Evolutionary conservation across 2,329 filamentous ascomycete species (phyloP), one percentile per base, ranked within the genome.

Genomic region (Neofusicoccum laricinum): DNA sequence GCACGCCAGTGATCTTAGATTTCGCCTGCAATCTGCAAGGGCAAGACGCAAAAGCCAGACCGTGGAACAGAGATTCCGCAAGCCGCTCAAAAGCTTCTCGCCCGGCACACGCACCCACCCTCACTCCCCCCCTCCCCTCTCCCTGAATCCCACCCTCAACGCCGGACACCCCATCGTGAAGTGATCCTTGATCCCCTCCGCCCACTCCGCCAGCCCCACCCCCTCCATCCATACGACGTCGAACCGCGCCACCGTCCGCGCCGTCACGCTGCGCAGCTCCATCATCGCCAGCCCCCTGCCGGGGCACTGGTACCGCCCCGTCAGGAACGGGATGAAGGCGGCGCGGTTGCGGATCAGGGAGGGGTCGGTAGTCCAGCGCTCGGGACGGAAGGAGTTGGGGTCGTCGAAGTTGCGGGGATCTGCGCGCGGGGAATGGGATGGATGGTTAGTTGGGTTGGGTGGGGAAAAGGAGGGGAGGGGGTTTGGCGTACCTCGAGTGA

Each of bases 141-240:
- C 55, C 55, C 7, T 50, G 17, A 61, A 61, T 32, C 10, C 45
- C 19, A 61, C 8, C 45, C 45, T 50, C 25, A 32, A 12, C 38
- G 4, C 34, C 38, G 61, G 61, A 38, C 43, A 19, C 2, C 69
- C 69, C 46, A 71, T 68, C 12, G 69, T 72, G 25, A 72, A 70
- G 38, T 73, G 69, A 41, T 73, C 69, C 61, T 63, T 69, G 5
- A 74, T 64, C 0, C 64, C 64, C 1, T 66, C 62, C 64, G 67
- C 68, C 58, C 71, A 73, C n/a, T 58, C 57, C 12, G 67, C 62
- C 15, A 70, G 70, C 4, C 51, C 68, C 21, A 68, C 62, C 8
- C 59, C 71, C 19, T 70, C 66, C 1, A 68, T 66, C 43, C 73
- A 43, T 12, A 62, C n/a, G 15, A 74, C 25, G 64, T 65, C 63